Evolutionary conservation across 2,329 filamentous ascomycete genomes (phyloP).

Genomic region (Trichoderma aggressivum): DNA sequence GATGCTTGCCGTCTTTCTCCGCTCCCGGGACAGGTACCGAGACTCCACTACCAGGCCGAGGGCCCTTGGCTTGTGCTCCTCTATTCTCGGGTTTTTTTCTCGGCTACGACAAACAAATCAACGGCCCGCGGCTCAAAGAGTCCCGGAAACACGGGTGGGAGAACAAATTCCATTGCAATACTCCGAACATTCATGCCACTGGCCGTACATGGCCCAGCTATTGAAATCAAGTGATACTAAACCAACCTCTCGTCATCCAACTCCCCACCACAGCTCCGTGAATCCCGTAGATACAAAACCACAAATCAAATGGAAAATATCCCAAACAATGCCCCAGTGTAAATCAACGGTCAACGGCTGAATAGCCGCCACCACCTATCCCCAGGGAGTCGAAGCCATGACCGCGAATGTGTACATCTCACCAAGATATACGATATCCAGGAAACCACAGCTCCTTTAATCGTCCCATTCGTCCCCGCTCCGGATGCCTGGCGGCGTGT

Average conservation of each 20-base stretch:
- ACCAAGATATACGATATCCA: constrained; percentile 3
- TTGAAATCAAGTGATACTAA: not conserved
- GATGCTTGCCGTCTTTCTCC: not conserved
- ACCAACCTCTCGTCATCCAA: not conserved
- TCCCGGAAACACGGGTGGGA: not conserved
- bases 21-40: not conserved
- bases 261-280: not conserved
- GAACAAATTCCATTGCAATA: not conserved
- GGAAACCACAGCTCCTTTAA: constrained; percentile 22
- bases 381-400: not conserved
- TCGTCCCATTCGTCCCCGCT: constrained; percentile 48
- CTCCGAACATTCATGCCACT: not conserved
- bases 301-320: not conserved
- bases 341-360: not conserved
- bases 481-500: constrained; percentile 39
- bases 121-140: not conserved
- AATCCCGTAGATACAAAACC: not conserved
- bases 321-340: not conserved
- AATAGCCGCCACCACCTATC: not conserved
- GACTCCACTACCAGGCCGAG: constrained; percentile 10
- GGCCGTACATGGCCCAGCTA: not conserved
- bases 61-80: not conserved
- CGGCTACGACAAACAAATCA: not conserved
- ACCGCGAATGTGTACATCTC: not conserved
- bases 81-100: not conserved